A percentile compares a stretch with the other conserved stretches of the same genome.
phyloP scores from a whole-genome alignment of 306 rosid species.

The Cajanus cajan region DNA sequence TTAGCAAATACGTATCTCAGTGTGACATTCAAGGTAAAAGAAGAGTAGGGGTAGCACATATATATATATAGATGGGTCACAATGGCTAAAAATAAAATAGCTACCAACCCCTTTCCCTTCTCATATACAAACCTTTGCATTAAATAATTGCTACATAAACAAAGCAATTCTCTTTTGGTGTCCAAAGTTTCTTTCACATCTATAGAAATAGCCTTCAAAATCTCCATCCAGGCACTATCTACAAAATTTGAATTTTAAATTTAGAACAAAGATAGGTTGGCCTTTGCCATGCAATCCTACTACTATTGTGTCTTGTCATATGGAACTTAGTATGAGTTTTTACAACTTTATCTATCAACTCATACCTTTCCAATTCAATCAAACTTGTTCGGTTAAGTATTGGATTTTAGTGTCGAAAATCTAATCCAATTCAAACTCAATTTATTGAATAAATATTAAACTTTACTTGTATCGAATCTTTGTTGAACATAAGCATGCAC shows the following conservation, averaged over 20 bases:
- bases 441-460: no score
- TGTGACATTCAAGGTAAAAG: background rate
- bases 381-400: no score
- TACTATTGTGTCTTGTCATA: conserved; percentile 13
- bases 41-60: background rate
- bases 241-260: conserved; percentile 38
- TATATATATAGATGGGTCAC: conserved; percentile 8
- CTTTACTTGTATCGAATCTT: no score
- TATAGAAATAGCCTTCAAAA: background rate
- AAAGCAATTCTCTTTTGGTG: conserved; percentile 11
- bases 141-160: conserved; percentile 3
- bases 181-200: conserved; percentile 5
- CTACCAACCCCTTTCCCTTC: background rate
- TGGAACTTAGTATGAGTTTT: background rate
- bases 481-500: no score
- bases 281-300: conserved; percentile 21
- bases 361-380: no score
- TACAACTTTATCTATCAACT: no score
- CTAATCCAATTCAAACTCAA: no score
- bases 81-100: background rate
- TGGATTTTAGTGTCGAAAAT: no score
- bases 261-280: background rate
- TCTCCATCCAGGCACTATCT: conserved; percentile 4
- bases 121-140: background rate
- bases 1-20: background rate